Percentiles rank a stretch among this genome's conserved stretches.
Conservation (phyloP, 345 rosid species). For the Arabidopsis suecica region DNA sequence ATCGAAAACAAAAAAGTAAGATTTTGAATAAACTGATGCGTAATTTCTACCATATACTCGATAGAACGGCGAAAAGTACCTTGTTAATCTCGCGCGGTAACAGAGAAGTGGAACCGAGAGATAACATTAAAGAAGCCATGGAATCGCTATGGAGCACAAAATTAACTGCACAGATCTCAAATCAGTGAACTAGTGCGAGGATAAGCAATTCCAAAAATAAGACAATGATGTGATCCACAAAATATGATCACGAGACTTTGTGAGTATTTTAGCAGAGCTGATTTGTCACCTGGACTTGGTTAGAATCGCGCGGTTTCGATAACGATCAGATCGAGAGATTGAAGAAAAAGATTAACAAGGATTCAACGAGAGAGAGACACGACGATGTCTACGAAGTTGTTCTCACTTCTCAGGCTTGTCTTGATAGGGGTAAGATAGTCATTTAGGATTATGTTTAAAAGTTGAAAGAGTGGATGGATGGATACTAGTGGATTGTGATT, state of each 20-base stretch:
- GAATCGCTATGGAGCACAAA: not conserved
- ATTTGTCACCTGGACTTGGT: conserved; percentile 9
- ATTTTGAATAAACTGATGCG: not conserved
- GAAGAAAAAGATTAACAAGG: not conserved
- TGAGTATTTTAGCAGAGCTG: not conserved
- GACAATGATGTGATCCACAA: conserved; percentile 27
- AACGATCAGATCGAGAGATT: conserved; percentile 38
- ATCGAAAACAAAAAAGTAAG: conserved; percentile 1
- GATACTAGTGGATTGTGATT: not conserved
- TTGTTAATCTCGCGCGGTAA: conserved; percentile 58
- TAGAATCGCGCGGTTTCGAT: conserved; percentile 13
- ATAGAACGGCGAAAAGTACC: conserved; percentile 47
- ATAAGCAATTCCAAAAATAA: conserved; percentile 12
- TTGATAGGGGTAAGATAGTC: conserved; percentile 22
- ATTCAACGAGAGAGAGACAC: conserved; percentile 5
- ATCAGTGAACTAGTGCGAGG: conserved; percentile 27
- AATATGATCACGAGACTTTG: not conserved
- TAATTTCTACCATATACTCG: not conserved
- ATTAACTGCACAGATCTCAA: conserved; percentile 36
- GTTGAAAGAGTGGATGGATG: not conserved
- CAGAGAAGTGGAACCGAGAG: conserved; percentile 62
- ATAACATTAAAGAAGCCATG: conserved; percentile 70
- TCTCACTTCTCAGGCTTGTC: not conserved
- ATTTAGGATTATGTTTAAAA: not conserved
- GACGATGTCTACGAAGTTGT: conserved; percentile 38